Conservation (phyloP, 2,329 filamentous ascomycete species). For the Teratosphaeria destructans region DNA sequence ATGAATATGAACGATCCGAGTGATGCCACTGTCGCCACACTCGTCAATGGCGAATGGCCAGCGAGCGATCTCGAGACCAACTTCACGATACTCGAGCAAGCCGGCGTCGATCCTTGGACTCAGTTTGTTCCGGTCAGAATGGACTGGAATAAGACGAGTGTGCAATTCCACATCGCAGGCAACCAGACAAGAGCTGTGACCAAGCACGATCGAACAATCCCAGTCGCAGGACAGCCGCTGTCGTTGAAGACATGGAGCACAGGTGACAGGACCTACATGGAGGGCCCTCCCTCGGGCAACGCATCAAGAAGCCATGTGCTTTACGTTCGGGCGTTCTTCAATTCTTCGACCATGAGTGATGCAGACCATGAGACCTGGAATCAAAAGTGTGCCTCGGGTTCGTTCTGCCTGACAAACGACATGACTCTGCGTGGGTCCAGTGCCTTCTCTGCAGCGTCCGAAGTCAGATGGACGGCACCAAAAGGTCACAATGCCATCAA, state of each 20-base stretch:
- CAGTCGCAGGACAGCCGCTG: slow-evolving; percentile 30
- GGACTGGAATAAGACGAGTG: slow-evolving; percentile 33
- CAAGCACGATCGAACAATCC: slow-evolving; percentile 25
- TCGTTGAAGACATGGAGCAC: slow-evolving; percentile 36
- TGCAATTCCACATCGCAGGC: slow-evolving; percentile 32
- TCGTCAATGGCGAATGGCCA: slow-evolving; percentile 33
- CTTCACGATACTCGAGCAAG: slow-evolving; percentile 17
- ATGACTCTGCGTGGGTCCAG: slow-evolving; percentile 11
- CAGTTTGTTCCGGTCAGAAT: slow-evolving; percentile 34
- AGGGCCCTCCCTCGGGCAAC: slow-evolving; percentile 30
- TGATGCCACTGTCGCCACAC: slow-evolving; percentile 29
- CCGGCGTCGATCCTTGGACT: slow-evolving; percentile 24
- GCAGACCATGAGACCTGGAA: slow-evolving; percentile 6
- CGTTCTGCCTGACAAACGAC: slow-evolving; percentile 5
- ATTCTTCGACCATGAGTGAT: slow-evolving; percentile 31
- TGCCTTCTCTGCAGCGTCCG: slow-evolving; percentile 10
- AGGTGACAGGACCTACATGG: slow-evolving; percentile 34
- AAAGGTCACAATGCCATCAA: slow-evolving; percentile 8
- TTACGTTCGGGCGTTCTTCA: slow-evolving; percentile 38
- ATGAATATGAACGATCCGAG: slow-evolving; percentile 32
- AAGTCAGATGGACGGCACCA: slow-evolving; percentile 10
- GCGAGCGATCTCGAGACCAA: slow-evolving; percentile 27
- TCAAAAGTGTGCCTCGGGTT: slow-evolving; percentile 1
- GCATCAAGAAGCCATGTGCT: slow-evolving; percentile 30
- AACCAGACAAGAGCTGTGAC: slow-evolving; percentile 25